Base-by-base conservation (phyloP, 148 eudicot species). In the Agrostemma githago region DNA sequence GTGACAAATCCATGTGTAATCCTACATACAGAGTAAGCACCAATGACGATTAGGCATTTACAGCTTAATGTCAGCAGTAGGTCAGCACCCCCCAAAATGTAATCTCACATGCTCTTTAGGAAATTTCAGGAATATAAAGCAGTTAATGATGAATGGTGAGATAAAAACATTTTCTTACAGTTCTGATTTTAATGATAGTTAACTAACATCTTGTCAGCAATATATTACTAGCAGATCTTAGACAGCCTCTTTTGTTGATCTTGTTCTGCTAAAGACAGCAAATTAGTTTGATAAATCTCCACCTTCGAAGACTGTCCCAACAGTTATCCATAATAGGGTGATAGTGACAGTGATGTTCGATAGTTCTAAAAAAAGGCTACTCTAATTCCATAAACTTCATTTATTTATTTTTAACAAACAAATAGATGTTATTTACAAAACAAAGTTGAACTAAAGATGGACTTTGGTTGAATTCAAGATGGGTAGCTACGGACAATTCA, bases 1-100 rank as follows among this genome's bases (percentile, higher is more conserved):
- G 79, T 83, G 14, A 86, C 61, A 67, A 89, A 82, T 72, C 97
- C 96, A 75, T 91, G 82, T 37, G 83, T 62, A 57, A 88, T 82
- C 93, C 98, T 94, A 88, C 86, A 87, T 62, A 71, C 71, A 83
- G 56, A 57, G 1, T 34, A 60, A 67, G 41, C 40, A 54, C 37
- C 7, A 38, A 66, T 38, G 69, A 56, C 3, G 62, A 8, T 38
- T 8, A 76, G 62, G 42, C 37, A 14, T 12, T 3, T 44, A 48
- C 40, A 67, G 44, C 69, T 61, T 63, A 59, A 78, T 69, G 58
- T 3, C 48, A 39, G 68, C 14, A 48, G 12, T 48, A 48, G 54
- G 54, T 9, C 54, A 34, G 17, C n/a, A 56, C 37, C 53, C 57
- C 56, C 34, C 48, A n/a, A 70, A 12, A 44, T 46, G 26, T 43